These are phyloP conservation scores for Atkinsonella hypoxylon DNA, from an alignment of 2,329 filamentous ascomycete genomes.

Conservation along the genomic window DNA sequence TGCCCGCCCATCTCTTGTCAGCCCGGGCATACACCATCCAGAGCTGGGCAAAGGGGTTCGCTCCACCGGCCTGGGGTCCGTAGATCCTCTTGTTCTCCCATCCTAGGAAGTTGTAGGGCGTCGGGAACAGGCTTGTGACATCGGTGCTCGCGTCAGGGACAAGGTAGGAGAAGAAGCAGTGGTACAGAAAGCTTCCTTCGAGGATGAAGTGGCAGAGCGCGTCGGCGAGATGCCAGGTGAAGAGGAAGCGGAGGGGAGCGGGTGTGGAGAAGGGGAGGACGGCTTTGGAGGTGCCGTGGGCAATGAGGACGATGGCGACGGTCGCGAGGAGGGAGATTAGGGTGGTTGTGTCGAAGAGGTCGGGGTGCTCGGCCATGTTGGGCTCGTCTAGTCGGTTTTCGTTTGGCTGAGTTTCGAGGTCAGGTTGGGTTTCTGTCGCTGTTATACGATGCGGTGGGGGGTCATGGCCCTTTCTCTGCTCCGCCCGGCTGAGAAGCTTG, in stretches of 20 bases:
- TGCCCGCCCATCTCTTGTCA: constrained; percentile 50
- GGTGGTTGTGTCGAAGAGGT: constrained; percentile 49
- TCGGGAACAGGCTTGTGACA: constrained; percentile 28
- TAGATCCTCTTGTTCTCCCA: constrained; percentile 34
- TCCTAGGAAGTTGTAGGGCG: constrained; percentile 41
- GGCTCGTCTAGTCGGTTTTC: not conserved
- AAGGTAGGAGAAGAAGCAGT: constrained; percentile 67
- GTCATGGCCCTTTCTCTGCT: not conserved
- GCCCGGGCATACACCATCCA: constrained; percentile 61
- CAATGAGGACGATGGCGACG: constrained; percentile 36
- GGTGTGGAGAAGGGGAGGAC: constrained; percentile 38
- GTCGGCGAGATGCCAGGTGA: constrained; percentile 92
- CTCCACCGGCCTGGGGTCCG: constrained; percentile 44
- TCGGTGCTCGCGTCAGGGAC: constrained; percentile 12
- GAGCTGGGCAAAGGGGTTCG: constrained; percentile 42
- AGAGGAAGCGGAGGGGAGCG: constrained; percentile 58
- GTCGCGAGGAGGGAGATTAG: constrained; percentile 45
- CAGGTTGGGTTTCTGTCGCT: not conserved
- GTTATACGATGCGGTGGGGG: not conserved
- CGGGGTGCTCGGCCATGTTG: constrained; percentile 24
- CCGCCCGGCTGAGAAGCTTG: too few relatives aligned
- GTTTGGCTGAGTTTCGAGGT: too few relatives aligned
- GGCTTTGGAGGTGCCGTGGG: constrained; percentile 35
- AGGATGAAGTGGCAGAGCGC: constrained; percentile 84
- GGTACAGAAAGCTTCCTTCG: constrained; percentile 84